Conservation (phyloP, 805 yeast genomes). For the Candida taoyuanica region DNA sequence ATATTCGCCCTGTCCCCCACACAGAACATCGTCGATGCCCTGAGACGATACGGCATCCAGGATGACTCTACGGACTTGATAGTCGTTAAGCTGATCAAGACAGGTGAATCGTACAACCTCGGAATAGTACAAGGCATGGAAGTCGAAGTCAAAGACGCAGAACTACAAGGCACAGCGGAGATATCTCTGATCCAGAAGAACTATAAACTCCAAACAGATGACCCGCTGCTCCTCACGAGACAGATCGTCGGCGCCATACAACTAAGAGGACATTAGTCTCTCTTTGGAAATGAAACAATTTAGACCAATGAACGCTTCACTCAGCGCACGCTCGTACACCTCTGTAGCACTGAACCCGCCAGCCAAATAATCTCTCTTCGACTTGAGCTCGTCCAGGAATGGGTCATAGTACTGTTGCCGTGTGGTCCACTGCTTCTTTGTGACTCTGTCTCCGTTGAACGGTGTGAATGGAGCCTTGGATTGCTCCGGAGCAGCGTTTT, state of each 20-base stretch:
- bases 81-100: slow-evolving; percentile 41
- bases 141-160: slow-evolving; percentile 31
- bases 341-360: slow-evolving; percentile 75
- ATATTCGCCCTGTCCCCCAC: slow-evolving; percentile 66
- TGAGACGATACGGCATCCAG: slow-evolving; percentile 66
- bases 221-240: slow-evolving; percentile 30
- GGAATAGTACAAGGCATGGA: slow-evolving; percentile 32
- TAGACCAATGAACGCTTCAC: slow-evolving; percentile 86
- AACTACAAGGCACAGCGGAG: slow-evolving; percentile 30
- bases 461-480: slow-evolving; percentile 78
- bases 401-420: slow-evolving; percentile 57
- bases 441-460: slow-evolving; percentile 81
- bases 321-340: slow-evolving; percentile 71
- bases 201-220: slow-evolving; percentile 19
- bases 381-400: slow-evolving; percentile 45
- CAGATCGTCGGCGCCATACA: slow-evolving; percentile 44
- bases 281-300: slow-evolving; percentile 74
- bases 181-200: slow-evolving; percentile 31
- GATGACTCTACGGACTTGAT: slow-evolving; percentile 42
- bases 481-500: slow-evolving; percentile 15
- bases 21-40: slow-evolving; percentile 66
- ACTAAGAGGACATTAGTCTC: slow-evolving; percentile 40
- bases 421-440: slow-evolving; percentile 46
- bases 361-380: slow-evolving; percentile 67
- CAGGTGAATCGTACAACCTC: slow-evolving; percentile 23